Evolutionary conservation across 345 rosid genomes (phyloP), one percentile per base, ranked within the genome.

Genomic region (Alliaria petiolata): DNA sequence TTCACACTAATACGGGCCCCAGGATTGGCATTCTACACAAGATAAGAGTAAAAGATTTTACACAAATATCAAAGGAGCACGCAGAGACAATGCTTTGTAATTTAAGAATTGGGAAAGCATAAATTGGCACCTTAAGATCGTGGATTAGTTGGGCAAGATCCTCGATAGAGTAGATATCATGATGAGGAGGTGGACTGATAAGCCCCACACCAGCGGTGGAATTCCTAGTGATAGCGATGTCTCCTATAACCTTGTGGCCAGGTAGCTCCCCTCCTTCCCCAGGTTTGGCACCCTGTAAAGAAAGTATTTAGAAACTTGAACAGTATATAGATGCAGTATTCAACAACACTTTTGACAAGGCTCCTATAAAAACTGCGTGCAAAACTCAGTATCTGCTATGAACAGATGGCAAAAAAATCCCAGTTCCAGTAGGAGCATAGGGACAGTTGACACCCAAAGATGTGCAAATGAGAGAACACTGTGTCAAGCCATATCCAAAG

Each of bases 181-280:
- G 99, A 79, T 95, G 99, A 30, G 99, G 99, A 61, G 99, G 99
- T 4, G 99, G 99, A 69, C 99, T 95, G 36, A 95, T 95, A 51
- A 95, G 96, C 30, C 99, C 99, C 66, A 95, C 99, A 42, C 99
- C 99, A 22, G 98, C 98, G 4, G 98, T 95, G 55, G 99, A 95
- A 49, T 95, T 86, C 75, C 99, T 83, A 34, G 99, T 95, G 46
- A 90, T 83, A 62, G 99, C 99, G 65, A 95, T 95, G 77, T 95
- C 99, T 64, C 98, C 99, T 36, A 92, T 88, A 51, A 95, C 99
- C 82, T 95, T 95, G 82, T 95, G 97, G 62, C 99, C 99, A 31
- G 99, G 99, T 76, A 95, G 98, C 76, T 95, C 99, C 53, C 99
- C 99, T 65, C 99, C 99, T 89, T 95, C 99, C 67, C 99, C 99